These are phyloP conservation scores for Boletellus ananiceps DNA, from an alignment of 768 basidiomycete genomes.

Conservation along the genomic window DNA sequence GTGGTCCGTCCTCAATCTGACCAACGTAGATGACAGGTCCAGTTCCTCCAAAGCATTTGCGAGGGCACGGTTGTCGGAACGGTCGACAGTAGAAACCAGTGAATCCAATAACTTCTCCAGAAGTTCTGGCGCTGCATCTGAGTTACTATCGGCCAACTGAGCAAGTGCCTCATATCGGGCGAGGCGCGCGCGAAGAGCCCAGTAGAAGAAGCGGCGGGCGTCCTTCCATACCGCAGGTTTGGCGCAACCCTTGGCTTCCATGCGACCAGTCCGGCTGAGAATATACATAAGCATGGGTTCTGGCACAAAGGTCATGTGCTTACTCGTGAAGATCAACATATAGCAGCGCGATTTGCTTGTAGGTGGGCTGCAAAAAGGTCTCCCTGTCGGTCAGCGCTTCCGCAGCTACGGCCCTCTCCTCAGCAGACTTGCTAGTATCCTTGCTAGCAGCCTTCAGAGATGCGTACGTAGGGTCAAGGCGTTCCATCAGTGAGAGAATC, in stretches of 20 bases:
- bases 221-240: constrained; percentile 83
- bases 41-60: constrained; percentile 68
- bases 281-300: constrained; percentile 4
- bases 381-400: constrained; percentile 73
- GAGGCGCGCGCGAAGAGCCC: constrained; percentile 82
- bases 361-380: constrained; percentile 77
- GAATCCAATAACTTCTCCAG: constrained; percentile 60
- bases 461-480: constrained; percentile 82
- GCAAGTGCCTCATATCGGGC: constrained; percentile 63
- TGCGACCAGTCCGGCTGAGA: constrained; percentile 81
- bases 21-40: constrained; percentile 57
- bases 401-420: constrained; percentile 68
- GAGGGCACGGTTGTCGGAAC: constrained; percentile 50
- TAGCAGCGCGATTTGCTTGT: constrained; percentile 88
- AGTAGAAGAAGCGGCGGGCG: constrained; percentile 88
- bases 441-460: constrained; percentile 76
- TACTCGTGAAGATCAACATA: constrained; percentile 98
- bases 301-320: constrained; percentile 29
- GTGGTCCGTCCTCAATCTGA: constrained; percentile 65
- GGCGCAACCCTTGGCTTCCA: constrained; percentile 97
- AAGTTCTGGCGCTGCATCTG: constrained; percentile 63
- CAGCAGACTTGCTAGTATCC: constrained; percentile 63
- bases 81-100: constrained; percentile 51
- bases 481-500: constrained; percentile 85
- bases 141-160: constrained; percentile 64